Conservation (phyloP, 805 yeast species). For the Candida alai region DNA sequence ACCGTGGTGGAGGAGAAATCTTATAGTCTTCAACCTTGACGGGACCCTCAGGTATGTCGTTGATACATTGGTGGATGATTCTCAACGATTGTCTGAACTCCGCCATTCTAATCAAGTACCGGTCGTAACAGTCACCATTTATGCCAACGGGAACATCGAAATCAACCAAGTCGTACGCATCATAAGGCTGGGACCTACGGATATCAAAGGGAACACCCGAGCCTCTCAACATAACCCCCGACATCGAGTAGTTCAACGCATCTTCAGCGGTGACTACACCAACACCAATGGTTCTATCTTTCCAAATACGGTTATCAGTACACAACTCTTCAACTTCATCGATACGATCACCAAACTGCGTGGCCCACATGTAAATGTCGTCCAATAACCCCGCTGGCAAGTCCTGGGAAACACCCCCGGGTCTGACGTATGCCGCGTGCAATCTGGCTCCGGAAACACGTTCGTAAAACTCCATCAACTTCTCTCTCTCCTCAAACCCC, state of each 20-base stretch:
- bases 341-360: constrained; percentile 89
- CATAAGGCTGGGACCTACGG: constrained; percentile 84
- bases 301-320: constrained; percentile 91
- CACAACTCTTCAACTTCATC: constrained; percentile 88
- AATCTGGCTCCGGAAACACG: constrained; percentile 88
- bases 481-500: constrained; percentile 94
- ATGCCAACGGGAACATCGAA: constrained; percentile 84
- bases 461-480: constrained; percentile 88
- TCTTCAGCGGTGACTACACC: constrained; percentile 84
- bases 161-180: constrained; percentile 82
- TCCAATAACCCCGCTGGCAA: constrained; percentile 81
- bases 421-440: constrained; percentile 85
- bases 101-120: constrained; percentile 84
- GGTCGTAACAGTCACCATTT: constrained; percentile 89
- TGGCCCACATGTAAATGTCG: constrained; percentile 94
- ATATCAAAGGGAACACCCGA: constrained; percentile 86
- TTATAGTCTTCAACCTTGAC: constrained; percentile 88
- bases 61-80: constrained; percentile 85
- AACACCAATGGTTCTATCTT: constrained; percentile 75
- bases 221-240: constrained; percentile 90
- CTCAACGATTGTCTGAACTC: constrained; percentile 89
- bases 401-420: constrained; percentile 90
- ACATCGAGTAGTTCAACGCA: constrained; percentile 73
- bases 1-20: constrained; percentile 77
- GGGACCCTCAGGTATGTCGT: constrained; percentile 90